phyloP scores from a whole-genome alignment of 805 yeast genomes.

The Grigorovia yakushimaensis region DNA sequence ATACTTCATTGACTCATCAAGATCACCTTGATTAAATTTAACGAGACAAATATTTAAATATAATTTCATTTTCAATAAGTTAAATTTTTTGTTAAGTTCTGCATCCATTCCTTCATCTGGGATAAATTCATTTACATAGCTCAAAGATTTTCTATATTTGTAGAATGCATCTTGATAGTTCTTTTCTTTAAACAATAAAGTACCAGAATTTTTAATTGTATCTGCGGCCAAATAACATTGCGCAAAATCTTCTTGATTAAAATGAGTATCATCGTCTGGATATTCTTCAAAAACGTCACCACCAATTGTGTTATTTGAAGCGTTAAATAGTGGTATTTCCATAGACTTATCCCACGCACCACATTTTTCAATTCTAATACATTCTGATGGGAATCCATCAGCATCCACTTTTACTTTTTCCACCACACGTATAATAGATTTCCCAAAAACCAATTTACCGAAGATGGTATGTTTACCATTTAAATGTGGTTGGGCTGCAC shows the following conservation, averaged over 20 bases:
- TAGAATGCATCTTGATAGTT: slow-evolving; percentile 42
- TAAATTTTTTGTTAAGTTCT: slow-evolving; percentile 40
- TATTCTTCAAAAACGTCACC: slow-evolving; percentile 69
- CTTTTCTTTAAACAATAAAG: slow-evolving; percentile 45
- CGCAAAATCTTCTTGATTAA: slow-evolving; percentile 48
- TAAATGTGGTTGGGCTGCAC: slow-evolving; percentile 62
- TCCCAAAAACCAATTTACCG: slow-evolving; percentile 61
- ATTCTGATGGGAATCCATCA: slow-evolving; percentile 34
- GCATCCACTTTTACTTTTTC: slow-evolving; percentile 42
- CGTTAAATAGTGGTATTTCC: slow-evolving; percentile 50
- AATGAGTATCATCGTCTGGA: slow-evolving; percentile 61
- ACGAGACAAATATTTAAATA: slow-evolving; percentile 49
- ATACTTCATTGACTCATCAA: slow-evolving; percentile 41
- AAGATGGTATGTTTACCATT: slow-evolving; percentile 69
- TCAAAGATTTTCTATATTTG: slow-evolving; percentile 56
- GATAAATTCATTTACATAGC: slow-evolving; percentile 61
- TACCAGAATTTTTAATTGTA: slow-evolving; percentile 60
- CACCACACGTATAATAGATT: slow-evolving; percentile 56
- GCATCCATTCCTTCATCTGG: slow-evolving; percentile 61
- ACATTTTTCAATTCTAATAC: slow-evolving; percentile 43
- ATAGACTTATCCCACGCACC: slow-evolving; percentile 52
- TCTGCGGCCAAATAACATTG: slow-evolving; percentile 41
- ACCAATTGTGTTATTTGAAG: slow-evolving; percentile 50
- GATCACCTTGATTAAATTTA: slow-evolving; percentile 40
- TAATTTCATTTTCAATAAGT: slow-evolving; percentile 33